Conservation (phyloP, 257 asterid species). For the Ocimum tenuiflorum region DNA sequence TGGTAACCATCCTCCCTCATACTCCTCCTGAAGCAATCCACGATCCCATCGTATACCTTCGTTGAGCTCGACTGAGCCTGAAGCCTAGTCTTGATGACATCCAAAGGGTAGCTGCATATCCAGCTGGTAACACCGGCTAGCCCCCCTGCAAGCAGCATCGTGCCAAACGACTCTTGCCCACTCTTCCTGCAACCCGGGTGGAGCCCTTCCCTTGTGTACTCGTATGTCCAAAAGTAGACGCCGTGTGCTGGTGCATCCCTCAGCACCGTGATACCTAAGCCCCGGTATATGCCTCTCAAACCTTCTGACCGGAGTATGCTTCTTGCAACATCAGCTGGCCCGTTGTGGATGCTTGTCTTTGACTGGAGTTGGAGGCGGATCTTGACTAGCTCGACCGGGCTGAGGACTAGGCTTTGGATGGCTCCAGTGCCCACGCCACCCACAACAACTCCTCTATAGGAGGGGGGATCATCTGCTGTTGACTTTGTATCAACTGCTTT, state of each 20-base stretch:
- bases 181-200: slow-evolving; percentile 75
- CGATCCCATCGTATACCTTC: slow-evolving; percentile 44
- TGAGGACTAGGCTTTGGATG: slow-evolving; percentile 67
- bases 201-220: slow-evolving; percentile 49
- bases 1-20: slow-evolving; percentile 55
- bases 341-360: slow-evolving; percentile 27
- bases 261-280: slow-evolving; percentile 53
- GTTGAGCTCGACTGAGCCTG: slow-evolving; percentile 46
- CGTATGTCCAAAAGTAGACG: slow-evolving; percentile 63
- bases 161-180: slow-evolving; percentile 53
- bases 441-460: slow-evolving; percentile 62
- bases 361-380: slow-evolving; percentile 77
- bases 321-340: slow-evolving; percentile 48
- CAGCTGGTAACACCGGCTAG: slow-evolving; percentile 77
- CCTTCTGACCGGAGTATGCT: slow-evolving; percentile 40
- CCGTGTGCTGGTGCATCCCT: slow-evolving; percentile 75
- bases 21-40: slow-evolving; percentile 57
- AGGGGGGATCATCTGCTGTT: slow-evolving; percentile 47
- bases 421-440: slow-evolving; percentile 93
- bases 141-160: slow-evolving; percentile 79
- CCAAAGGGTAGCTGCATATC: slow-evolving; percentile 66
- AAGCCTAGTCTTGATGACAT: slow-evolving; percentile 67
- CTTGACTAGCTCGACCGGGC: slow-evolving; percentile 88
- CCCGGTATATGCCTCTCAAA: slow-evolving; percentile 45
- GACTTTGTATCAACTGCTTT: slow-evolving; percentile 36